phyloP scores from a whole-genome alignment of 306 rosid species.

The Vigna reflexopilosa region DNA sequence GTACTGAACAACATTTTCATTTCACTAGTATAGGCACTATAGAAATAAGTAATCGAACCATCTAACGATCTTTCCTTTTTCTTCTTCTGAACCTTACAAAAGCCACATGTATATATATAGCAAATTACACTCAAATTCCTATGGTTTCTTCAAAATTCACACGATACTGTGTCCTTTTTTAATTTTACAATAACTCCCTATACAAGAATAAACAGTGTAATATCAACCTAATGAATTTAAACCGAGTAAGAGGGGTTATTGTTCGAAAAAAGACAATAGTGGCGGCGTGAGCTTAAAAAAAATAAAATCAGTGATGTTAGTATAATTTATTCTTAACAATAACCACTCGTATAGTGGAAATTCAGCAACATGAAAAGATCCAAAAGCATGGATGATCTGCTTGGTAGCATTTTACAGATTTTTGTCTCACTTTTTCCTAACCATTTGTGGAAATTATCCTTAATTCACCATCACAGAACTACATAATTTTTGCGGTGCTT shows the following conservation, averaged over 20 bases:
- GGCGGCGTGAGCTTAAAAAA: not conserved
- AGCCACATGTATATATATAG: not conserved
- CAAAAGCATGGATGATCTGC: conserved; percentile 13
- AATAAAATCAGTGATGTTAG: not conserved
- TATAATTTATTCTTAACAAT: not conserved
- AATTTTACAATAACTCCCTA: not conserved
- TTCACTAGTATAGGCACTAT: conserved; percentile 16
- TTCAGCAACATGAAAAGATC: not conserved
- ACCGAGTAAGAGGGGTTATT: not conserved
- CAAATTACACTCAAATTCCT: not conserved
- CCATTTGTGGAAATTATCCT: conserved; percentile 1
- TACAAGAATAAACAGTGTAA: not conserved
- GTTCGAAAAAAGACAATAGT: not conserved
- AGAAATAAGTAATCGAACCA: conserved; percentile 1
- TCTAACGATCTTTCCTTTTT: conserved; percentile 3
- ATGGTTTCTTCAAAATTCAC: no score
- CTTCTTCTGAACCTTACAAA: conserved; percentile 1
- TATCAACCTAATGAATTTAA: not conserved
- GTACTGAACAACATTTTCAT: conserved; percentile 12
- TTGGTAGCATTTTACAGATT: not conserved
- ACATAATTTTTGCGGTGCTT: not conserved
- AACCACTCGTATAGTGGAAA: not conserved
- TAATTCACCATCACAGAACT: conserved; percentile 22
- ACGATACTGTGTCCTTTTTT: not conserved
- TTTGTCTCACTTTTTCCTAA: not conserved